A percentile compares a stretch with the other conserved stretches of the same genome.
These are phyloP conservation scores for Verticillium zaregamsianum DNA, from an alignment of 2,329 filamentous ascomycete species.

Conservation along the genomic window DNA sequence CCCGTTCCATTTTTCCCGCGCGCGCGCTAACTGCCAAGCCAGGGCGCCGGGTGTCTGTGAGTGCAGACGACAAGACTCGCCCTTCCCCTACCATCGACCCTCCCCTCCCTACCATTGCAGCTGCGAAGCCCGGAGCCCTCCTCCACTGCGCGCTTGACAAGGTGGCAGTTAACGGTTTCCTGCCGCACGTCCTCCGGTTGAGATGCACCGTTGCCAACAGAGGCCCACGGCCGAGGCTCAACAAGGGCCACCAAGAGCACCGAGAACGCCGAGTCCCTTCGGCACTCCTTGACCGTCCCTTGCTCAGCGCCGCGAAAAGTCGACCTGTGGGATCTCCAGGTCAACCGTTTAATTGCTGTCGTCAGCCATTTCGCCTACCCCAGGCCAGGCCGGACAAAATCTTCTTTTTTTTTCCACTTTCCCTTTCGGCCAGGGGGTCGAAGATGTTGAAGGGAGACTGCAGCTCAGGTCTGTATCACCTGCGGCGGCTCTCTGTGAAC, in stretches of 20 bases:
- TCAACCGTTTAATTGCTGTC: background rate
- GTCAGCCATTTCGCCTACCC: slow-evolving; percentile 2
- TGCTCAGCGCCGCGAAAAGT: background rate
- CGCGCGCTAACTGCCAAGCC: background rate
- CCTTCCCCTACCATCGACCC: background rate
- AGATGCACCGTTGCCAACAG: background rate
- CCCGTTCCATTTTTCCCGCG: slow-evolving; percentile 3
- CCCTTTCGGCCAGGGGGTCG: background rate
- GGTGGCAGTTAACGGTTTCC: background rate
- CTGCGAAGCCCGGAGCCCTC: background rate
- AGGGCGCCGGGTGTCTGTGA: background rate
- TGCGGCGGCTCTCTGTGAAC: background rate
- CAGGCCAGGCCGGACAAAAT: background rate
- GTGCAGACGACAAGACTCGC: background rate
- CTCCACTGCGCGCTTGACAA: background rate
- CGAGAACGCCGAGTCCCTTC: background rate
- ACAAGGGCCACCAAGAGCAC: background rate
- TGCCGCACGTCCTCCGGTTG: background rate
- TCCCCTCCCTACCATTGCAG: background rate
- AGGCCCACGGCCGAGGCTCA: background rate
- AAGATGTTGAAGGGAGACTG: background rate
- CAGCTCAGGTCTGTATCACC: background rate
- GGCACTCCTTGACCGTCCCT: background rate
- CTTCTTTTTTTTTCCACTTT: background rate
- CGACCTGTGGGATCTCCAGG: background rate